Evolutionary conservation across 164 flowering plant genomes (phyloP).

Genomic region (Nelumbo lutea): DNA sequence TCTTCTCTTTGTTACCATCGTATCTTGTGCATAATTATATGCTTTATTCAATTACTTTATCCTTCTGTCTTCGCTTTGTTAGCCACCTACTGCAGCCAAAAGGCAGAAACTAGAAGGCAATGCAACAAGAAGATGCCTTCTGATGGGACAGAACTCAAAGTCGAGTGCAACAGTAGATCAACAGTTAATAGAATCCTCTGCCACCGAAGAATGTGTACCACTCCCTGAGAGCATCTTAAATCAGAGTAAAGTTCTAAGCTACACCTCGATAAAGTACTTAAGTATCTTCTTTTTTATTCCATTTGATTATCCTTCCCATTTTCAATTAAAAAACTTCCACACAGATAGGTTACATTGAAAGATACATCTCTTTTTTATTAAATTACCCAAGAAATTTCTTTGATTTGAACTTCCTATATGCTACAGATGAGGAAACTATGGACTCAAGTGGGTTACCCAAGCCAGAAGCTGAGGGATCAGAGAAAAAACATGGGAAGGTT

Average conservation of each 20-base stretch:
- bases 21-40: not conserved
- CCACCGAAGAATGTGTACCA: conserved; percentile 9
- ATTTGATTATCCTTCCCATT: not conserved
- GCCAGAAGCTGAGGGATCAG: conserved; percentile 8
- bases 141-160: conserved; percentile 17
- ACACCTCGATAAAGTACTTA: not conserved
- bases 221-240: conserved; percentile 6
- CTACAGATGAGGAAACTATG: conserved; percentile 16
- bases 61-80: conserved; percentile 6
- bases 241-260: conserved; percentile 22
- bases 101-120: conserved; percentile 14
- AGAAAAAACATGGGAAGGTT: conserved; percentile 10
- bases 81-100: conserved; percentile 31
- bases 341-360: too few species aligned
- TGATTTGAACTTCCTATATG: conserved; percentile 9
- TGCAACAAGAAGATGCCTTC: conserved; percentile 12
- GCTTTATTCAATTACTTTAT: not conserved
- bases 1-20: too few species aligned
- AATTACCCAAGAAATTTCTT: not conserved
- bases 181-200: conserved; percentile 6
- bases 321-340: too few species aligned
- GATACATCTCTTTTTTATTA: too few species aligned
- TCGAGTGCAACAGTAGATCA: conserved; percentile 6
- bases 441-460: conserved; percentile 10
- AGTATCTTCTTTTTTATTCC: not conserved